These are phyloP conservation scores for Russula griseocarnosa DNA, from an alignment of 768 basidiomycete genomes.

Conservation along the genomic window DNA sequence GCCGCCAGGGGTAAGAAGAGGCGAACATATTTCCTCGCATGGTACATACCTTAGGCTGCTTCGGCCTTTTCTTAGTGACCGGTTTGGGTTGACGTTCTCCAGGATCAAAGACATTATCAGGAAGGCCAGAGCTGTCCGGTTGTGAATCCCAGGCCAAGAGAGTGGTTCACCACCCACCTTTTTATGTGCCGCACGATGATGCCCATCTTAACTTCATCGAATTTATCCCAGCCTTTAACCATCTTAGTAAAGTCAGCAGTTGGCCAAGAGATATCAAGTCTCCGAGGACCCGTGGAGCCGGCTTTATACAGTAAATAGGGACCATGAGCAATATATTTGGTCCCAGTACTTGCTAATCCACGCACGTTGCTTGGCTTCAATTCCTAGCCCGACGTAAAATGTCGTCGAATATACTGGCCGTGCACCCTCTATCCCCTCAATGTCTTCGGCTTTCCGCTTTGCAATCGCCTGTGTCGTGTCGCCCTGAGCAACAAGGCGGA, in stretches of 20 bases:
- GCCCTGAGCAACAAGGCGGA: constrained; percentile 82
- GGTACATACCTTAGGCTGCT: constrained; percentile 51
- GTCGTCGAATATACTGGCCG: constrained; percentile 91
- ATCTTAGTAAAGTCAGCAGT: constrained; percentile 92
- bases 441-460: constrained; percentile 73
- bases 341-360: constrained; percentile 29
- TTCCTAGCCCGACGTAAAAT: constrained; percentile 92
- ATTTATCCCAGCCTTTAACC: constrained; percentile 94
- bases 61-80: constrained; percentile 67
- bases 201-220: constrained; percentile 88
- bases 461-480: constrained; percentile 70
- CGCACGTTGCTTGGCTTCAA: constrained; percentile 88
- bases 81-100: constrained; percentile 71
- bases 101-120: constrained; percentile 77
- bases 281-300: constrained; percentile 70
- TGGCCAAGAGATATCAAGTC: constrained; percentile 94
- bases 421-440: constrained; percentile 68
- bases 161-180: constrained; percentile 46
- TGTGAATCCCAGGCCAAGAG: constrained; percentile 17
- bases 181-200: constrained; percentile 91
- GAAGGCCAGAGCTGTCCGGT: constrained; percentile 57
- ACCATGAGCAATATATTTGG: constrained; percentile 21
- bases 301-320: constrained; percentile 43
- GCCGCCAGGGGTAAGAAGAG: neutral
- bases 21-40: neutral